These are phyloP conservation scores for Chlorella sp. DNA, from an alignment of 139 green algal species.

Conservation along the genomic window DNA sequence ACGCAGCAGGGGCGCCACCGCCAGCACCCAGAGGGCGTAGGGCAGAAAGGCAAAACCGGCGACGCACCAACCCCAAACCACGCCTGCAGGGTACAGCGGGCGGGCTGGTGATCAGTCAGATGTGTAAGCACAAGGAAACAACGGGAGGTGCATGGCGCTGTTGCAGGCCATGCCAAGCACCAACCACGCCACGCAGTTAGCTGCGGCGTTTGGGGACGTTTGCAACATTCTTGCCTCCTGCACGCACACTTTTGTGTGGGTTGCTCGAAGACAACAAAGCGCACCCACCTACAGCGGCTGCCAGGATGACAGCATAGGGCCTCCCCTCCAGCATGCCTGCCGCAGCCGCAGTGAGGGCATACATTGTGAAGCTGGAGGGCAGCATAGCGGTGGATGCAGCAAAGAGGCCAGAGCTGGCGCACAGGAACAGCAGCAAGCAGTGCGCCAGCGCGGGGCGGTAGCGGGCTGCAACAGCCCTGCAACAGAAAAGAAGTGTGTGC, in stretches of 20 bases:
- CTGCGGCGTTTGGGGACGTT: too few relatives aligned
- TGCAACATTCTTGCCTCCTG: too few relatives aligned
- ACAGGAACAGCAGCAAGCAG: slow-evolving; percentile 61
- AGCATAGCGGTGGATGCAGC: slow-evolving; percentile 74
- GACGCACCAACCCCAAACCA: slow-evolving; percentile 87
- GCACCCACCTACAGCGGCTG: slow-evolving; percentile 52
- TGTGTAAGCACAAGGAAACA: too few relatives aligned
- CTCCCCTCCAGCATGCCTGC: slow-evolving; percentile 57
- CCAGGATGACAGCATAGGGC: slow-evolving; percentile 43
- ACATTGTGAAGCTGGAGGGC: slow-evolving; percentile 87
- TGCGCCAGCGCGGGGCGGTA: slow-evolving; percentile 27
- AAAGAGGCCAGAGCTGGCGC: slow-evolving; percentile 66
- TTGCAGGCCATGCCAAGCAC: too few relatives aligned
- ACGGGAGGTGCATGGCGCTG: too few relatives aligned
- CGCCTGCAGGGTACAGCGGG: slow-evolving; percentile 20
- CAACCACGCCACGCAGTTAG: background rate
- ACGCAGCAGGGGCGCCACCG: background rate
- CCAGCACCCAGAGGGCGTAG: slow-evolving; percentile 66
- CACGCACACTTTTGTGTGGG: too few relatives aligned
- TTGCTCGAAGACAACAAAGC: too few relatives aligned
- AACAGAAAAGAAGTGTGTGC: background rate
- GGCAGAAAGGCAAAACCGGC: slow-evolving; percentile 69
- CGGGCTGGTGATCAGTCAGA: background rate
- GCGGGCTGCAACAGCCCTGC: slow-evolving; percentile 37
- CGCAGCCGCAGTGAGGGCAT: slow-evolving; percentile 65